Conservation (phyloP, 106 monocot genomes). For the Dactylorhiza incarnata region DNA sequence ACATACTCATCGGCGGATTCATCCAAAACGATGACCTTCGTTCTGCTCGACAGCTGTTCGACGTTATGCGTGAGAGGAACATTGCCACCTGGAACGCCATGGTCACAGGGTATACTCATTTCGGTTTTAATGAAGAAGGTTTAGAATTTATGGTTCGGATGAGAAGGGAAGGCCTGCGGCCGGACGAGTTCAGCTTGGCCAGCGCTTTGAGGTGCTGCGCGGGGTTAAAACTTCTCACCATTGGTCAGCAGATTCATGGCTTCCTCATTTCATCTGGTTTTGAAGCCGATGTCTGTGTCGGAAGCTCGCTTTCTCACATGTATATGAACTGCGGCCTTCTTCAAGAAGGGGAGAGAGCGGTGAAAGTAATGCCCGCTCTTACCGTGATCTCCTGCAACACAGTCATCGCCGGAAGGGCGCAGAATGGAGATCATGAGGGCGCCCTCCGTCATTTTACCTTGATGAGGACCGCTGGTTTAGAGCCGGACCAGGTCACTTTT, state of each 20-base stretch:
- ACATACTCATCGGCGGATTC: slow-evolving; percentile 50
- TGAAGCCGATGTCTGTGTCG: slow-evolving; percentile 44
- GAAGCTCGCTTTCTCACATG: slow-evolving; percentile 73
- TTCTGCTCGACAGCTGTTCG: slow-evolving; percentile 42
- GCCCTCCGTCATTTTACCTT: slow-evolving; percentile 39
- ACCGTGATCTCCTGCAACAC: slow-evolving; percentile 67
- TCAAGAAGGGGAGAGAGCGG: slow-evolving; percentile 39
- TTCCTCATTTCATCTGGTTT: slow-evolving; percentile 33
- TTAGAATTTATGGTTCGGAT: slow-evolving; percentile 33
- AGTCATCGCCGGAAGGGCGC: slow-evolving; percentile 52
- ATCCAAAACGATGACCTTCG: slow-evolving; percentile 34
- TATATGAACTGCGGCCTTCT: slow-evolving; percentile 62
- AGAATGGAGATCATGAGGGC: slow-evolving; percentile 63
- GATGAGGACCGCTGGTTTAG: slow-evolving; percentile 44
- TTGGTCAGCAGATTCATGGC: slow-evolving; percentile 54
- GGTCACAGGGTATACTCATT: slow-evolving; percentile 47
- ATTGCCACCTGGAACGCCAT: slow-evolving; percentile 67
- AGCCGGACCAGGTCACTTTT: slow-evolving; percentile 48
- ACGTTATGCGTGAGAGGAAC: slow-evolving; percentile 60
- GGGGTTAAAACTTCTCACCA: slow-evolving; percentile 26
- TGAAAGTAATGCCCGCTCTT: slow-evolving; percentile 33
- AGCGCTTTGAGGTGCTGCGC: slow-evolving; percentile 56
- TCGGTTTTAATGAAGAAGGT: slow-evolving; percentile 41
- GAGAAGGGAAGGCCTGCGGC: slow-evolving; percentile 28
- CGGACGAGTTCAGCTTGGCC: slow-evolving; percentile 61